Base-by-base conservation (phyloP, 2,329 filamentous ascomycete species). In the Fusarium odoratissimum region DNA sequence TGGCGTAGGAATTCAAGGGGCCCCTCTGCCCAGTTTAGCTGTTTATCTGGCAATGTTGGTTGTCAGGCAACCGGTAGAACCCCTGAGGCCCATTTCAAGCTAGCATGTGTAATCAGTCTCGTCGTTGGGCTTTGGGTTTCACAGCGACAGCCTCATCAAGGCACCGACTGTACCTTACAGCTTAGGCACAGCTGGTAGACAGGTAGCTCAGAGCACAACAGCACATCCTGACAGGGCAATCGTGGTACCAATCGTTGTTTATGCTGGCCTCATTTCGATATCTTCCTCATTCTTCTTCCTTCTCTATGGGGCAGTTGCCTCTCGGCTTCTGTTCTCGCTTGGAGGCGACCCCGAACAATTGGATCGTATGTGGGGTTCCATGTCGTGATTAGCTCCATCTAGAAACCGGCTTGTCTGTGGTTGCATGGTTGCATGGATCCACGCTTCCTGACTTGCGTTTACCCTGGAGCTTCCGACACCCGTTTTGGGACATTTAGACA, bases 81-180 rank as follows among this genome's bases (percentile, higher is more conserved):
- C 54, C 37, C 59, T 69, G 64, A 46, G 42, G 62, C 35, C 67
- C 33, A 44, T 41, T 52, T 38, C 33, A 25, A 45, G 33, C 23
- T 54, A 31, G 30, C n/a, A n/a, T 64, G 30, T 23, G 23, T 23
- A 42, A 23, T 65, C 31, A 44, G 23, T 42, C 65, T 57, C n/a
- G 19, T 67, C 30, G 28, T 67, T 71, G 41, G 61, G 37, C n/a
- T 60, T 71, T 41, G 44, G 57, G 70, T 71, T 69, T 70, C 66
- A 73, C 57, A 35, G 40, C 52, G 35, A 44, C 61, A 45, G 55
- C 61, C 61, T 71, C 41, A 40, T 59, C 51, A 62, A 68, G 42
- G 54, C 58, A 51, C 44, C 56, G 49, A 33, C n/a, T 60, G 60
- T 71, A 54, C 65, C 69, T 62, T 60, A 46, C 69, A 48, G 45